Base-by-base conservation (phyloP, 2,329 filamentous ascomycete genomes). In the Trichoderma oligosporum region DNA sequence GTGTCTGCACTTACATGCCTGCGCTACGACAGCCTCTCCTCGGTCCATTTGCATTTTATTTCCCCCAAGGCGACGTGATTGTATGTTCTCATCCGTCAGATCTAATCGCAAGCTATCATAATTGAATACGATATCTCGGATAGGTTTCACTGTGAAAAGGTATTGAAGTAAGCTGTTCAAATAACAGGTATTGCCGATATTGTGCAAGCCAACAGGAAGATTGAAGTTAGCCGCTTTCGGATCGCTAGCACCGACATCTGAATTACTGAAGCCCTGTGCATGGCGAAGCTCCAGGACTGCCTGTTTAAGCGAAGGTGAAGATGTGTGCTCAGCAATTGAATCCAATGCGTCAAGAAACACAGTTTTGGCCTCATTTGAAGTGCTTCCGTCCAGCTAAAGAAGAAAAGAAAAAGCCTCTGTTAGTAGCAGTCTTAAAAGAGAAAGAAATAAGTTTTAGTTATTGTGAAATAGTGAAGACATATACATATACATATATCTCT, bases 151-250 rank as follows among this genome's bases (percentile, higher is more conserved):
- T 0, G 92, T 95, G 70, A 96, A 97, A 63, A 97, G 88, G 68
- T 96, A 97, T 66, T 99, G 94, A 8, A 99, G 78, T 47, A 99
- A 82, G 73, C 93, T 97, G 76, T 99, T 99, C 55, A 99, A 80
- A 67, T 99, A 99, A 71, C 94, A 99, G 0, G 95, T 99, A 67
- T 99, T 99, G 59, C 94, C 92, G 57, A 97, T 96, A 65, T 97
- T 99, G 61, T 86, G 82, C 5, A 97, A 80, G 0, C 94, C 94
- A 20, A 96, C 89, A 0, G 94, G 94, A 71, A 89, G 85, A 27
- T 82, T 77, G 45, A 73, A 65, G 56, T 76, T 66, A 12, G 68
- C 66, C 3, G 65, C 52, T 38, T 41, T 42, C n/a, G 25, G 24
- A 4, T 49, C 38, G 31, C 24, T 38, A 9, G 41, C 24, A 27